A percentile compares a stretch with the other conserved stretches of the same genome.
Conservation (phyloP, 2,329 filamentous ascomycete species). For the Diplocarpon rosae region DNA sequence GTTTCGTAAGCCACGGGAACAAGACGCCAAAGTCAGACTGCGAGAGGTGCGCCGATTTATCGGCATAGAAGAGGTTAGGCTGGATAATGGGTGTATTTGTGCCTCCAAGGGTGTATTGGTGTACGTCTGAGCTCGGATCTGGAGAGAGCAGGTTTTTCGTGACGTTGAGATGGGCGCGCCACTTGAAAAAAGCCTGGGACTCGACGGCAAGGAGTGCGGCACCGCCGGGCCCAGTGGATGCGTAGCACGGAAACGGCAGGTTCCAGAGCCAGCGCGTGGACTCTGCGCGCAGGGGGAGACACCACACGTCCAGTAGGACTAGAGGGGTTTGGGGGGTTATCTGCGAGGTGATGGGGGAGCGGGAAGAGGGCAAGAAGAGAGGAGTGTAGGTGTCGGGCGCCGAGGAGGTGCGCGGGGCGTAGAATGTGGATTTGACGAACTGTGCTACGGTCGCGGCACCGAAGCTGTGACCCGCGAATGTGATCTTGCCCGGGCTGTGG, state of each 20-base stretch:
- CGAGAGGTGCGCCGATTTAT: slow-evolving; percentile 64
- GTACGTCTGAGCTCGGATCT: slow-evolving; percentile 34
- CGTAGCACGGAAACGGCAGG: slow-evolving; percentile 63
- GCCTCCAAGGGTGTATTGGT: background rate
- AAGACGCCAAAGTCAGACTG: slow-evolving; percentile 77
- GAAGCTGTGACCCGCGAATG: slow-evolving; percentile 73
- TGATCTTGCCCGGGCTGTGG: slow-evolving; percentile 58
- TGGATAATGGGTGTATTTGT: slow-evolving; percentile 16
- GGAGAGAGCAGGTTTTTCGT: slow-evolving; percentile 57
- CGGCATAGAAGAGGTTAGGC: slow-evolving; percentile 65
- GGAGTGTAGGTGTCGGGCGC: slow-evolving; percentile 40
- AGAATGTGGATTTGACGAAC: slow-evolving; percentile 69
- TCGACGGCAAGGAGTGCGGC: slow-evolving; percentile 57
- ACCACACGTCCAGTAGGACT: slow-evolving; percentile 73
- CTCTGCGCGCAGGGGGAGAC: slow-evolving; percentile 56
- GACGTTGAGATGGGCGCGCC: slow-evolving; percentile 59
- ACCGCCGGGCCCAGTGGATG: slow-evolving; percentile 41
- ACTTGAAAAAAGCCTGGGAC: slow-evolving; percentile 69
- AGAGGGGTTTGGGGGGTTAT: slow-evolving; percentile 56
- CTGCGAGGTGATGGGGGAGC: slow-evolving; percentile 49
- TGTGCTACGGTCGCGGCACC: slow-evolving; percentile 66
- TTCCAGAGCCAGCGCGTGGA: slow-evolving; percentile 53
- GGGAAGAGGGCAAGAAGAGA: slow-evolving; percentile 46
- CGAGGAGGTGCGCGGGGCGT: slow-evolving; percentile 36
- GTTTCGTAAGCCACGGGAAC: slow-evolving; percentile 60